A percentile compares a stretch with the other conserved stretches of the same genome.
These are phyloP conservation scores for Linnemannia elongata DNA, from an alignment of 192 early-diverging fungal genomes.

Conservation along the genomic window DNA sequence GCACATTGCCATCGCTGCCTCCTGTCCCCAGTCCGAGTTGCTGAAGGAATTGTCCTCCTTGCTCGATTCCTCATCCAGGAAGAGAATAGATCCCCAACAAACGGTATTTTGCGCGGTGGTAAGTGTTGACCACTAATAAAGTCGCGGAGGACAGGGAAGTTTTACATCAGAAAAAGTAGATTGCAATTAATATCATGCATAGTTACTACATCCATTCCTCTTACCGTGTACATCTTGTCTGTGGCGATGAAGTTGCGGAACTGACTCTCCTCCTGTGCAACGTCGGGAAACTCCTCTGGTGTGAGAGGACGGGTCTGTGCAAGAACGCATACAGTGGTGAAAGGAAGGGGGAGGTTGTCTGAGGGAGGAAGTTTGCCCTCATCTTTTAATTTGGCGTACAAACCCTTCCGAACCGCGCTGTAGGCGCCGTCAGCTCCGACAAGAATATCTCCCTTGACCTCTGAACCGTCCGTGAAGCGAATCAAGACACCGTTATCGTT, in stretches of 20 bases:
- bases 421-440: too few relatives aligned
- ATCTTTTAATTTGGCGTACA: too few relatives aligned
- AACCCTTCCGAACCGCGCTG: too few relatives aligned
- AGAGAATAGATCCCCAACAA: not conserved
- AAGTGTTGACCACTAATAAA: not conserved
- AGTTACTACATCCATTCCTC: not conserved
- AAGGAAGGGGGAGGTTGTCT: too few relatives aligned
- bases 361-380: too few relatives aligned
- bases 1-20: conserved; percentile 14
- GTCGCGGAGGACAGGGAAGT: too few relatives aligned
- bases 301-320: too few relatives aligned
- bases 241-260: too few relatives aligned
- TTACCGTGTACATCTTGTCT: not conserved
- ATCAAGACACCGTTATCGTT: conserved; percentile 27
- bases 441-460: conserved; percentile 29
- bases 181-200: not conserved
- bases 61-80: not conserved
- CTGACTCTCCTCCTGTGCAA: too few relatives aligned
- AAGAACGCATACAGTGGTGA: too few relatives aligned
- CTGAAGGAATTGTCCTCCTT: not conserved
- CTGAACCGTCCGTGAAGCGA: conserved; percentile 13
- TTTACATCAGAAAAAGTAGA: not conserved
- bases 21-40: conserved; percentile 3
- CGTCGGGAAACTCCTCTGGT: too few relatives aligned
- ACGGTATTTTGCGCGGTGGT: not conserved